Evolutionary conservation across 2,329 filamentous ascomycete species (phyloP).

Genomic region (Xylaria sp.): DNA sequence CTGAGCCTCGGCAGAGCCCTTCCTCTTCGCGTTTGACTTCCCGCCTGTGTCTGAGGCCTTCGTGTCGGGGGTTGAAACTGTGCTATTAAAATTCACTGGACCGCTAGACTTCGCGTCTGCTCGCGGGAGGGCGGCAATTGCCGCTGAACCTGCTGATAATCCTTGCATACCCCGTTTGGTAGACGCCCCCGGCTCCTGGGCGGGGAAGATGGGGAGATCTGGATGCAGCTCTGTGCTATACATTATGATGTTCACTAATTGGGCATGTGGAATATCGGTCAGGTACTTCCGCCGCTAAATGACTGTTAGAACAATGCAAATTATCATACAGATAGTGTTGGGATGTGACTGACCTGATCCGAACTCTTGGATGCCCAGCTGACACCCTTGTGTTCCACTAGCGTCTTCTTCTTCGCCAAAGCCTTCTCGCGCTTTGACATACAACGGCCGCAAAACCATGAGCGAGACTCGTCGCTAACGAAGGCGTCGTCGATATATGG

Average conservation of each 20-base stretch:
- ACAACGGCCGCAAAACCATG: slow-evolving; percentile 79
- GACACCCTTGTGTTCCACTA: slow-evolving; percentile 50
- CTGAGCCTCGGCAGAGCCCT: slow-evolving; percentile 32
- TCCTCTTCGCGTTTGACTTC: slow-evolving; percentile 35
- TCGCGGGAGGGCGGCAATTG: slow-evolving; percentile 49
- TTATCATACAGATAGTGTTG: background rate
- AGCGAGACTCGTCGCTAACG: slow-evolving; percentile 71
- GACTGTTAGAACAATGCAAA: slow-evolving; percentile 28
- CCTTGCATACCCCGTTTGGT: slow-evolving; percentile 45
- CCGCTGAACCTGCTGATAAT: slow-evolving; percentile 45
- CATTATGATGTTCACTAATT: slow-evolving; percentile 73
- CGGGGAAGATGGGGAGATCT: slow-evolving; percentile 72
- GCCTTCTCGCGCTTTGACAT: slow-evolving; percentile 59
- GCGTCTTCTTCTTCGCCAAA: slow-evolving; percentile 54
- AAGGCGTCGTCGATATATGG: slow-evolving; percentile 78
- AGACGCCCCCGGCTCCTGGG: slow-evolving; percentile 47
- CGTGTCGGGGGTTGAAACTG: slow-evolving; percentile 22
- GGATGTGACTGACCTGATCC: slow-evolving; percentile 53
- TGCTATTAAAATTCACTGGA: slow-evolving; percentile 50
- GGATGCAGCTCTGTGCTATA: slow-evolving; percentile 70
- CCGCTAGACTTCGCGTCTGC: slow-evolving; percentile 51
- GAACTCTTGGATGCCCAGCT: slow-evolving; percentile 55
- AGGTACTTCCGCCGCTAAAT: slow-evolving; percentile 72
- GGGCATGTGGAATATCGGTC: slow-evolving; percentile 66
- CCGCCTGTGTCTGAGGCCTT: slow-evolving; percentile 33